These are phyloP conservation scores for Mycena alexandri DNA, from an alignment of 768 basidiomycete genomes.

Conservation along the genomic window DNA sequence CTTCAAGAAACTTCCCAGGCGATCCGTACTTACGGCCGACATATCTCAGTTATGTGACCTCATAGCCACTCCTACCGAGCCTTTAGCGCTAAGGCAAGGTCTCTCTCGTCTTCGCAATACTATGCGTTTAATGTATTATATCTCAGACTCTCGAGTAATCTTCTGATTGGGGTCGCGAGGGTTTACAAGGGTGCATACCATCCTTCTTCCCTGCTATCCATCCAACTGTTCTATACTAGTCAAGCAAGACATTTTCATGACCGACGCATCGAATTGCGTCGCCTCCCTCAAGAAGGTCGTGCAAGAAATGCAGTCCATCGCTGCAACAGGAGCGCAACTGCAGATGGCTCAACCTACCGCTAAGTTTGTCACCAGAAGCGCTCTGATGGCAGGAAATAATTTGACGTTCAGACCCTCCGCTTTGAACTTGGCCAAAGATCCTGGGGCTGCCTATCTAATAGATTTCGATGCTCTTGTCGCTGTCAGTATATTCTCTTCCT, in stretches of 20 bases:
- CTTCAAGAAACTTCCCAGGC: conserved; percentile 85
- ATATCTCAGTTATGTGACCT: conserved; percentile 84
- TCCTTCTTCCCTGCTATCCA: not conserved
- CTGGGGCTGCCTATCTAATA: conserved; percentile 59
- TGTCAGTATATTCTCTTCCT: conserved; percentile 52
- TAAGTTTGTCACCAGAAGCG: conserved; percentile 57
- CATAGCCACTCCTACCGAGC: conserved; percentile 87
- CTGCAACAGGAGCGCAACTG: conserved; percentile 63
- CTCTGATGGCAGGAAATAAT: not conserved
- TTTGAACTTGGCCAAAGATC: conserved; percentile 67
- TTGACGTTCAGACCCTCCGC: conserved; percentile 56
- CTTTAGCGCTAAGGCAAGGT: conserved; percentile 76
- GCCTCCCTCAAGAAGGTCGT: conserved; percentile 83
- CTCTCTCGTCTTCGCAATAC: not conserved
- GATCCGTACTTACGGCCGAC: conserved; percentile 87
- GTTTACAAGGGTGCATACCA: conserved; percentile 58
- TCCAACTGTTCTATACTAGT: conserved; percentile 54
- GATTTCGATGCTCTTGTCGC: conserved; percentile 77
- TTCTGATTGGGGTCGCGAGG: conserved; percentile 87
- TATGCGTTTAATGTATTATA: not conserved
- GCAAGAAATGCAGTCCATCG: conserved; percentile 67
- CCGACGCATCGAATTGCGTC: conserved; percentile 85
- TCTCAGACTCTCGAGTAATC: conserved; percentile 75
- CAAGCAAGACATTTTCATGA: conserved; percentile 86
- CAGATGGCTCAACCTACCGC: conserved; percentile 79